Evolutionary conservation across 2,329 filamentous ascomycete species (phyloP).

Genomic region (Zymoseptoria pseudotritici): DNA sequence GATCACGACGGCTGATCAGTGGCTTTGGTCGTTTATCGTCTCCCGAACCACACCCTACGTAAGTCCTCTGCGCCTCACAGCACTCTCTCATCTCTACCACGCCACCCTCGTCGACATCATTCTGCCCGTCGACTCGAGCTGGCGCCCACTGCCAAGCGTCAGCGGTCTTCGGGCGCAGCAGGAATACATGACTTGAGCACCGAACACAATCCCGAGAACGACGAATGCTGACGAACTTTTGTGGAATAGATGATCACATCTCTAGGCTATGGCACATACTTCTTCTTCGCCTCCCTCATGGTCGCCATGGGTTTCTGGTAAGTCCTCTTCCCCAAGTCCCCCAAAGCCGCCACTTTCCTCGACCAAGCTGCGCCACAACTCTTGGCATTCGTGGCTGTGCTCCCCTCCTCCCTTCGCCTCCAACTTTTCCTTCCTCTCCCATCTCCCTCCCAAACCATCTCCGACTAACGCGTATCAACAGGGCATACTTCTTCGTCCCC

Average conservation of each 20-base stretch:
- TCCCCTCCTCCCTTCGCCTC: background rate
- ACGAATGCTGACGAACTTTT: background rate
- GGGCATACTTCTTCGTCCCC: conserved; percentile 60
- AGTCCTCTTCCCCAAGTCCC: background rate
- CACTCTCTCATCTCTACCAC: background rate
- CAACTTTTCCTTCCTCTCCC: background rate
- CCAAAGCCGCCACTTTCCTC: background rate
- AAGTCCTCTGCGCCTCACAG: conserved; percentile 21
- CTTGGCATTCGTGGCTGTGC: background rate
- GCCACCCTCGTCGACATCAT: background rate
- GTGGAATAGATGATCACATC: conserved; percentile 17
- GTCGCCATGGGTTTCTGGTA: conserved; percentile 50
- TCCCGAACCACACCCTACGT: conserved; percentile 31
- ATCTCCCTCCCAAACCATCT: no score
- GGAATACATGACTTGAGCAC: background rate
- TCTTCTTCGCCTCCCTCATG: conserved; percentile 30
- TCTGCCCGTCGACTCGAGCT: background rate
- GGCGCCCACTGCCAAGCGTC: background rate
- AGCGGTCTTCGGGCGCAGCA: background rate
- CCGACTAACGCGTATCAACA: no score
- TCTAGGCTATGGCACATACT: conserved; percentile 33
- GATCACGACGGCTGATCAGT: conserved; percentile 32
- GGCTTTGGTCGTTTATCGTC: conserved; percentile 36
- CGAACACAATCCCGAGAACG: background rate
- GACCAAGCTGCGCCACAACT: background rate